These are phyloP conservation scores for Fraxinus xanthoxyloides DNA, from an alignment of 305 asterid species.

Conservation along the genomic window DNA sequence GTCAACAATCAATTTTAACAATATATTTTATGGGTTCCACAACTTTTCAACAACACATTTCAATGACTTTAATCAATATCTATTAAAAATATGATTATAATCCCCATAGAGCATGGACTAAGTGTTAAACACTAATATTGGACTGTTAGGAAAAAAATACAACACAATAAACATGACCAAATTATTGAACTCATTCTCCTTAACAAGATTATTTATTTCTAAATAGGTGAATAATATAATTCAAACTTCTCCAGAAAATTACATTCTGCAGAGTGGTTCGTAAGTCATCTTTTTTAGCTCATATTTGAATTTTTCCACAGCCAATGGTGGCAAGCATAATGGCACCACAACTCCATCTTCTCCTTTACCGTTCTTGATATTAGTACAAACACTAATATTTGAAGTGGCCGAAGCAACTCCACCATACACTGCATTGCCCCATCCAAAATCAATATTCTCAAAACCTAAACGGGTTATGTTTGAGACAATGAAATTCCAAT, in stretches of 20 bases:
- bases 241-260: neutral
- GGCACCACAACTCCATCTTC: constrained; percentile 10
- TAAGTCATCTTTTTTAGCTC: constrained; percentile 5
- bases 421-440: constrained; percentile 20
- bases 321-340: constrained; percentile 15
- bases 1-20: too few relatives aligned
- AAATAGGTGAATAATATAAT: neutral
- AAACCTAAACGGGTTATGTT: constrained; percentile 6
- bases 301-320: constrained; percentile 17
- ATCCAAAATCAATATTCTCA: constrained; percentile 25
- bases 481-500: neutral
- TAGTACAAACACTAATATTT: neutral
- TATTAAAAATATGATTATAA: too few relatives aligned
- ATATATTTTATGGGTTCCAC: too few relatives aligned
- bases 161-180: neutral
- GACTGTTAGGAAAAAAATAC: neutral
- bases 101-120: too few relatives aligned
- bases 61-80: too few relatives aligned
- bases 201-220: neutral
- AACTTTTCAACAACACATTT: too few relatives aligned
- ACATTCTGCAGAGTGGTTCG: neutral
- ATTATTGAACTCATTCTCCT: neutral
- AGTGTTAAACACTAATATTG: neutral
- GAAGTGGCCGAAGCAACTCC: neutral
- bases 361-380: neutral